These are phyloP conservation scores for Xylaria sp. DNA, from an alignment of 2,329 filamentous ascomycete genomes.

Conservation along the genomic window DNA sequence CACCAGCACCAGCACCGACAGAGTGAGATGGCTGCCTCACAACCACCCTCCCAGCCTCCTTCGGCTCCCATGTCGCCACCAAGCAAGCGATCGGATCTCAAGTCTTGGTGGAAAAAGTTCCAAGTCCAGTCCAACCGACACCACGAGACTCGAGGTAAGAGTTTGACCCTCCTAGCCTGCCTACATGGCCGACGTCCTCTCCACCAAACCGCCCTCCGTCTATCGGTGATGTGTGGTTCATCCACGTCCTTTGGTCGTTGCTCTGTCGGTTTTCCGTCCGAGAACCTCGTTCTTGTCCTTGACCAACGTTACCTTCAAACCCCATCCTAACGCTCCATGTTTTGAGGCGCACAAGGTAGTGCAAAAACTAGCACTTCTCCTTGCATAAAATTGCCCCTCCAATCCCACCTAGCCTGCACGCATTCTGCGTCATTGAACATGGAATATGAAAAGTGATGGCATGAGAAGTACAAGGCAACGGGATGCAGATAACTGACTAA, in stretches of 20 bases:
- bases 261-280: neutral
- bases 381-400: neutral
- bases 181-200: slow-evolving; percentile 1
- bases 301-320: neutral
- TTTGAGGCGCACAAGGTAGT: neutral
- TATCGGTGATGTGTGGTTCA: neutral
- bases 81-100: slow-evolving; percentile 72
- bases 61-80: slow-evolving; percentile 61
- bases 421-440: neutral
- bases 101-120: slow-evolving; percentile 97
- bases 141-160: slow-evolving; percentile 53
- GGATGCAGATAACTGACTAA: slow-evolving; percentile 21
- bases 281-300: neutral
- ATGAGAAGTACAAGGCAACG: neutral
- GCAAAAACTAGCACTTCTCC: neutral
- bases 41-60: slow-evolving; percentile 21
- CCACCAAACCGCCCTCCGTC: neutral
- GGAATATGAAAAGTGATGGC: slow-evolving; percentile 16
- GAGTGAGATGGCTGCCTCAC: slow-evolving; percentile 26
- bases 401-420: neutral
- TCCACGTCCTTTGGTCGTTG: neutral
- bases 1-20: slow-evolving; percentile 16
- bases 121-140: slow-evolving; percentile 61
- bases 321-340: neutral
- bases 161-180: slow-evolving; percentile 14